Evolutionary conservation across 371 early-diverging fungal species (phyloP).

Genomic region (Mucor racemosus): DNA sequence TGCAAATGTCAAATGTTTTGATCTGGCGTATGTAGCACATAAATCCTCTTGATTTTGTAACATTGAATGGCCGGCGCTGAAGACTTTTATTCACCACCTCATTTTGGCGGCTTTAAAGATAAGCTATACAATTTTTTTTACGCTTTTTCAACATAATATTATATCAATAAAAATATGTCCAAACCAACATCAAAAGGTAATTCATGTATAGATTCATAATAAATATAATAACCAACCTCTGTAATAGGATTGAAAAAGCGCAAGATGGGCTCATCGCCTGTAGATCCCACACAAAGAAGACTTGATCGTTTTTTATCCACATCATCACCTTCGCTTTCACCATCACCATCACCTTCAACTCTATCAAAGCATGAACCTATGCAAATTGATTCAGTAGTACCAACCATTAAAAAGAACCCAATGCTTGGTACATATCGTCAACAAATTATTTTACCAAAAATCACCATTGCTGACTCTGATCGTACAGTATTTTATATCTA

Average conservation of each 20-base stretch:
- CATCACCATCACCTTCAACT: not conserved
- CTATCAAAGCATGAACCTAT: conserved; percentile 15
- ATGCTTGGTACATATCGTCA: conserved; percentile 29
- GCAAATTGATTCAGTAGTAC: conserved; percentile 13
- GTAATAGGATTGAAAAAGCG: conserved; percentile 7
- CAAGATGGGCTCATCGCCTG: not conserved
- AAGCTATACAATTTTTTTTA: not conserved
- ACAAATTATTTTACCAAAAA: conserved; percentile 32
- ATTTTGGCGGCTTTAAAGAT: conserved; percentile 3
- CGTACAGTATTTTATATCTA: conserved; percentile 35
- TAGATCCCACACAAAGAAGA: conserved; percentile 15
- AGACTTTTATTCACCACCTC: too few relatives aligned
- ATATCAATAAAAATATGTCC: not conserved
- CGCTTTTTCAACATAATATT: not conserved
- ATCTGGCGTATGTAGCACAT: not conserved
- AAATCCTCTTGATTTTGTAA: not conserved
- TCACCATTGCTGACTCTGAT: conserved; percentile 69
- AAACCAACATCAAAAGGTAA: conserved; percentile 11
- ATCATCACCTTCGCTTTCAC: not conserved
- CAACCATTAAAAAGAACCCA: not conserved
- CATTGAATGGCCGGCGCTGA: too few relatives aligned
- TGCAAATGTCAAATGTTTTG: not conserved
- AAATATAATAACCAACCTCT: not conserved
- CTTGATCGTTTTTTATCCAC: conserved; percentile 18
- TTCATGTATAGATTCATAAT: not conserved